These are phyloP conservation scores for Pontederia crassipes DNA, from an alignment of 176 grass and related monocot species.

Conservation along the genomic window DNA sequence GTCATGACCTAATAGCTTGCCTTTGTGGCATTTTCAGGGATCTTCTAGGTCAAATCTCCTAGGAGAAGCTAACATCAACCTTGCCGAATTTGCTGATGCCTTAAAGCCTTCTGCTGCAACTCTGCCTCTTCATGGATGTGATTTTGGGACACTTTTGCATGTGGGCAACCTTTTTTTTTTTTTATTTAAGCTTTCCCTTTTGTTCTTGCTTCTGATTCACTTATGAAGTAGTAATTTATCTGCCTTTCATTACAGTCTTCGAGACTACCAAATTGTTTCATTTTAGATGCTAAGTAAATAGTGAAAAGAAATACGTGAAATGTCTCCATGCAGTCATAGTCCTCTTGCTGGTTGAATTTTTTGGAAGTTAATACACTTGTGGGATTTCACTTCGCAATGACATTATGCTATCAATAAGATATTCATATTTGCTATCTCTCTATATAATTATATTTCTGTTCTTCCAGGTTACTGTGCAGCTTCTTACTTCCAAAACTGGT, in stretches of 20 bases:
- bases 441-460: slow-evolving; percentile 3
- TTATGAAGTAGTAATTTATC: background rate
- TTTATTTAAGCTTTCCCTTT: background rate
- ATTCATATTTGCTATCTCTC: background rate
- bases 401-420: background rate
- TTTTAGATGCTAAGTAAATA: no score
- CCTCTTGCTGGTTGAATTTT: no score
- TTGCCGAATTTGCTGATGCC: slow-evolving; percentile 95
- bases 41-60: slow-evolving; percentile 83
- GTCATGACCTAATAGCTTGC: slow-evolving; percentile 18
- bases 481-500: slow-evolving; percentile 91
- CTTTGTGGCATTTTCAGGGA: slow-evolving; percentile 48
- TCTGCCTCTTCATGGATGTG: slow-evolving; percentile 82
- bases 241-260: background rate
- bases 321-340: no score
- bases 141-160: slow-evolving; percentile 81
- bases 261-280: background rate
- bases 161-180: slow-evolving; percentile 32
- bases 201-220: background rate
- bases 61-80: slow-evolving; percentile 90
- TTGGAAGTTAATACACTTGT: background rate
- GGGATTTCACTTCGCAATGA: background rate
- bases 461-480: slow-evolving; percentile 82
- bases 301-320: no score
- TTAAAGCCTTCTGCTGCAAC: slow-evolving; percentile 64